These are phyloP conservation scores for Penicillium pancosmium DNA, from an alignment of 495 filamentous ascomycete species.

Conservation along the genomic window DNA sequence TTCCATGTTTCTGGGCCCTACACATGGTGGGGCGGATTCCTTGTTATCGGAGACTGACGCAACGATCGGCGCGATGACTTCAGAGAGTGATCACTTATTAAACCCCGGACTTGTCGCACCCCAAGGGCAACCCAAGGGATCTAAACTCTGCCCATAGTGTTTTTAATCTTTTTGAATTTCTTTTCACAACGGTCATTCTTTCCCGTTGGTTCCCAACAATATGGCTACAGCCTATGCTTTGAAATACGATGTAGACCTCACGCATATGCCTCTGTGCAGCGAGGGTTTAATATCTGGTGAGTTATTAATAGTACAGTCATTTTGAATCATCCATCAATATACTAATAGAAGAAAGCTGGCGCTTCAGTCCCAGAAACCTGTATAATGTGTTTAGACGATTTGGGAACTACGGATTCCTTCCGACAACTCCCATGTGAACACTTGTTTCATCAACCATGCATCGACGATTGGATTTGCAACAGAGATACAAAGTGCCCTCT, in stretches of 20 bases:
- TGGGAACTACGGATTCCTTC: background rate
- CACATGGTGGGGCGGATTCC: background rate
- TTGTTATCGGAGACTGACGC: slow-evolving; percentile 1
- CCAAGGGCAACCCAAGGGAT: background rate
- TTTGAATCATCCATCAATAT: background rate
- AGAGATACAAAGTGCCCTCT: slow-evolving; percentile 1
- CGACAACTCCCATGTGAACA: slow-evolving; percentile 7
- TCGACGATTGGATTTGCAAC: slow-evolving; percentile 5
- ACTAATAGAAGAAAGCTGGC: background rate
- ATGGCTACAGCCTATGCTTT: background rate
- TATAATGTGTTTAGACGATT: background rate
- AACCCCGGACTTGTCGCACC: background rate
- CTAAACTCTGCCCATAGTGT: background rate
- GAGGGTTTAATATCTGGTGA: background rate
- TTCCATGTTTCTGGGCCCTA: background rate
- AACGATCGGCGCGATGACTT: slow-evolving; percentile 3
- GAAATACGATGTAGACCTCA: slow-evolving; percentile 3
- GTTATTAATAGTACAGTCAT: background rate
- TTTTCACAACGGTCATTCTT: background rate
- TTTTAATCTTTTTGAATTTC: background rate
- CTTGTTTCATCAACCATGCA: background rate
- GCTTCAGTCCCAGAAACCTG: background rate
- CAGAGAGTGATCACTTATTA: background rate
- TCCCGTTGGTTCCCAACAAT: background rate
- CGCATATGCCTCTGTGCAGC: background rate